Conservation (phyloP, 116 monocot genomes). For the Cymodocea nodosa region DNA sequence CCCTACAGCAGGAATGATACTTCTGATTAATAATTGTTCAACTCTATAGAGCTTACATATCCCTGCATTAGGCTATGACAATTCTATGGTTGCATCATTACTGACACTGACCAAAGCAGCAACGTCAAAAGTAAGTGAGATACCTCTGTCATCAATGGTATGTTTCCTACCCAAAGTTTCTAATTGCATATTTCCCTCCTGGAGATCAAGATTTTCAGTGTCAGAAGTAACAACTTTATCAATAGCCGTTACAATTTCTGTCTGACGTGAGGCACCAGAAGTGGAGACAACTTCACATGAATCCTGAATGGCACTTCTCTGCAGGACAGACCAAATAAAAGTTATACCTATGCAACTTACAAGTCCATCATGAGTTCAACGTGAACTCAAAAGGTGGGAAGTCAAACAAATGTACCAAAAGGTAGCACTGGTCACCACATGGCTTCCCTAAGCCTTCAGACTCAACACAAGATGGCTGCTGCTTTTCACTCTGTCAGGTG, state of each 20-base stretch:
- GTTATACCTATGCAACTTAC: neutral
- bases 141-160: neutral
- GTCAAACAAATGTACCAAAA: constrained; percentile 35
- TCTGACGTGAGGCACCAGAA: neutral
- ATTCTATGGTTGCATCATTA: neutral
- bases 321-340: neutral
- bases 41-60: neutral
- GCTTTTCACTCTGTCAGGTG: constrained; percentile 69
- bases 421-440: constrained; percentile 79
- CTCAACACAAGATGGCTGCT: constrained; percentile 35
- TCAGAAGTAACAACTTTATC: neutral
- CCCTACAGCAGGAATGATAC: neutral
- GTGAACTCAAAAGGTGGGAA: neutral
- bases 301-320: constrained; percentile 6
- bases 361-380: neutral
- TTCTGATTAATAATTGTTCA: neutral
- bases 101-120: neutral
- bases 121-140: neutral
- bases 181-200: neutral
- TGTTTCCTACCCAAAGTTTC: neutral
- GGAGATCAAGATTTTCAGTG: neutral
- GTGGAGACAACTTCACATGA: neutral
- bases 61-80: neutral
- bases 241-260: neutral
- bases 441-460: constrained; percentile 56